A percentile compares a stretch with the other conserved stretches of the same genome.
Conservation (phyloP, 805 yeast genomes). For the Torulaspora quercuum region DNA sequence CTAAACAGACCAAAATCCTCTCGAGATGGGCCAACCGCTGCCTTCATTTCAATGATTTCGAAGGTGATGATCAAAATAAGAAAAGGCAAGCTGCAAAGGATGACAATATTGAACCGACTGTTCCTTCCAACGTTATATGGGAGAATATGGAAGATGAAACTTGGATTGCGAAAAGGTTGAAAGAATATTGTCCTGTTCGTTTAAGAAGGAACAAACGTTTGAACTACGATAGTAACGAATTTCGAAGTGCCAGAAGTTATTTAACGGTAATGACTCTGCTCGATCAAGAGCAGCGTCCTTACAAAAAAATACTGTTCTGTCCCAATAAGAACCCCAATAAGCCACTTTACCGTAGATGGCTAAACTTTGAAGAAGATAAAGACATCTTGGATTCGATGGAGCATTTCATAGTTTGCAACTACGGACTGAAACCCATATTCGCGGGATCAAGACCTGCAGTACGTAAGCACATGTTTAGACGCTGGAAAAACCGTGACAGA, state of each 20-base stretch:
- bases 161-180: conserved; percentile 6
- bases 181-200: conserved; percentile 14
- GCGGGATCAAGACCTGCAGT: conserved; percentile 11
- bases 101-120: no score
- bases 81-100: background rate
- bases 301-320: conserved; percentile 6
- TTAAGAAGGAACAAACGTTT: conserved; percentile 11
- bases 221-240: conserved; percentile 11
- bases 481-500: conserved; percentile 13
- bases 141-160: conserved; percentile 8
- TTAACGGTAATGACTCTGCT: conserved; percentile 8
- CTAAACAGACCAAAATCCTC: no score
- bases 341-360: conserved; percentile 6
- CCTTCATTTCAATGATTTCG: no score
- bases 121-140: conserved; percentile 1
- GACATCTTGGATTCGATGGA: conserved; percentile 12
- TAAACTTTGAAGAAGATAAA: conserved; percentile 12
- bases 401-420: conserved; percentile 11
- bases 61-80: background rate
- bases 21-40: no score
- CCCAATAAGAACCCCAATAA: conserved; percentile 1
- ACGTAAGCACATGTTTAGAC: conserved; percentile 11
- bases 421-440: conserved; percentile 10
- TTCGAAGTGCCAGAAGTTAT: conserved; percentile 5
- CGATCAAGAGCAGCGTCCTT: conserved; percentile 10